These are phyloP conservation scores for Clathrospora elynae DNA, from an alignment of 2,329 filamentous ascomycete genomes.

Conservation along the genomic window DNA sequence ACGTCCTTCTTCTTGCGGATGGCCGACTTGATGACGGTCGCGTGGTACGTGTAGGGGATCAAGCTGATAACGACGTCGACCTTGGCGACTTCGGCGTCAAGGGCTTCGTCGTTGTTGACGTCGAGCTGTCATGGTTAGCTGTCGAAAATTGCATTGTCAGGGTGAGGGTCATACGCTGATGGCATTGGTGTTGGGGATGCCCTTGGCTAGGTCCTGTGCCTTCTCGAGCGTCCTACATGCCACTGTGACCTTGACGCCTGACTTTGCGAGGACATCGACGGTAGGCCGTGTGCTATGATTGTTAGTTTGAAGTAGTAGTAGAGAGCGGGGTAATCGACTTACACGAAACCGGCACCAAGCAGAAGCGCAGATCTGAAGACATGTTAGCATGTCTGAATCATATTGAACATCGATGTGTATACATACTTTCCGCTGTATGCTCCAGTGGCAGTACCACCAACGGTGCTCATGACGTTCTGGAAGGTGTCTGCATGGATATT, in stretches of 20 bases:
- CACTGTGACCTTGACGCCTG: slow-evolving; percentile 63
- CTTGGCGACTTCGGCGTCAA: slow-evolving; percentile 81
- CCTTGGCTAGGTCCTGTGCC: slow-evolving; percentile 73
- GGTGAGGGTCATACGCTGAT: slow-evolving; percentile 55
- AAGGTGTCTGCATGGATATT: slow-evolving; percentile 39
- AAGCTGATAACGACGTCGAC: slow-evolving; percentile 73
- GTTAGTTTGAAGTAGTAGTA: slow-evolving; percentile 14
- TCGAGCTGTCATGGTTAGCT: slow-evolving; percentile 65
- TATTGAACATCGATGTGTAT: neutral
- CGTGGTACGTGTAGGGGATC: slow-evolving; percentile 74
- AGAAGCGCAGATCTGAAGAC: slow-evolving; percentile 43
- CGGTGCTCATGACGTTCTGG: slow-evolving; percentile 37
- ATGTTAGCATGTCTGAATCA: slow-evolving; percentile 20
- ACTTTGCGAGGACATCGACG: slow-evolving; percentile 62
- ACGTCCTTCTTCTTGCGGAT: slow-evolving; percentile 95
- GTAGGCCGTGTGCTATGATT: slow-evolving; percentile 57
- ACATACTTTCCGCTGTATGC: slow-evolving; percentile 45
- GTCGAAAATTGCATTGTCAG: neutral
- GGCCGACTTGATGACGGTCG: slow-evolving; percentile 86
- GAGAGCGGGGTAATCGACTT: slow-evolving; percentile 11
- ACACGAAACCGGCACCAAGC: slow-evolving; percentile 50
- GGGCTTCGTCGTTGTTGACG: slow-evolving; percentile 73
- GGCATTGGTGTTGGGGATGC: slow-evolving; percentile 73
- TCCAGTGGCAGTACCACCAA: slow-evolving; percentile 27
- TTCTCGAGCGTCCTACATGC: slow-evolving; percentile 81